Evolutionary conservation across 106 monocot species (phyloP), one percentile per base, ranked within the genome.

Genomic region (Vanilla planifolia): DNA sequence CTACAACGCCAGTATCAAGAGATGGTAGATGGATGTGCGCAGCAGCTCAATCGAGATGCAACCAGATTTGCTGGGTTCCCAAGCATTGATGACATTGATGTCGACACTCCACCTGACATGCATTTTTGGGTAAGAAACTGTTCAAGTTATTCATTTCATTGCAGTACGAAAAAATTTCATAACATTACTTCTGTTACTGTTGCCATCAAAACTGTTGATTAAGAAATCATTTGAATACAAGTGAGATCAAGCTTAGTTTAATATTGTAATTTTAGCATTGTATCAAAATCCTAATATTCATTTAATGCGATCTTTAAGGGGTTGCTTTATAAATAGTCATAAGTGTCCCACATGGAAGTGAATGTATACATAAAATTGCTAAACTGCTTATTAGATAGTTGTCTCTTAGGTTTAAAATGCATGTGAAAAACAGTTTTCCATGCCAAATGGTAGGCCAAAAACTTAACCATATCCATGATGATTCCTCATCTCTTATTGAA

Each of bases 101-200:
- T 77, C 1, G 77, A 66, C 48, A 76, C 74, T 13, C 86, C 73
- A 15, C 80, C 86, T 40, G 90, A 89, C 67, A 79, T 83, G 55
- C 77, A 80, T 25, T 75, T 87, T 40, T 71, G 78, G 33, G 86
- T 87, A 82, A 75, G 76, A 51, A 43, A 22, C 32, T 26, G 9
- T 8, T 6, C 25, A 30, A 26, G 11, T 52, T 52, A 14, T 29
- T 51, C n/a, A 16, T 44, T 7, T 11, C 21, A 25, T 10, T 24
- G 24, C 21, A 23, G 10, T 23, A 8, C 11, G 24, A 48, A 48
- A 48, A 10, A 24, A 48, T 7, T 48, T 24, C 25, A 23, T 47
- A n/a, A n/a, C n/a, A n/a, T 47, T 47, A 2, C 2, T 48, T 48
- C 10, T 8, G n/a, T 48, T 48, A 11, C 1, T 25, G 48, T 23